Conservation (phyloP, 208 protist species). For the Borovskyia barvae region DNA sequence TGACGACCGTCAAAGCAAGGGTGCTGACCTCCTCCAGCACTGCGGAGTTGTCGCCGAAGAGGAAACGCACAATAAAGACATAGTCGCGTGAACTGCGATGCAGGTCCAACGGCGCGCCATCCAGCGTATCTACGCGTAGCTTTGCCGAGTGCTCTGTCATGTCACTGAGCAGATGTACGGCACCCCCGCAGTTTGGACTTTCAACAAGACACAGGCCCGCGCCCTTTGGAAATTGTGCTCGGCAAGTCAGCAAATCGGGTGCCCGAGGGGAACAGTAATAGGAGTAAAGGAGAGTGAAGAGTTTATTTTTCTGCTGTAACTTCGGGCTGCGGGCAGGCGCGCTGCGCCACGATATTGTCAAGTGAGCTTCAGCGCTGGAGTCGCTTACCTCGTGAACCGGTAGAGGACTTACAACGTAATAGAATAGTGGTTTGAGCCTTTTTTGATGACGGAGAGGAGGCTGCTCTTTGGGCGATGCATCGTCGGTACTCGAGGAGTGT, state of each 20-base stretch:
- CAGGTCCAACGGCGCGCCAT: slow-evolving; percentile 7
- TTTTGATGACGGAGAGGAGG: too few species aligned
- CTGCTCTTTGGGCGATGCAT: neutral
- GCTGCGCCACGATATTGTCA: slow-evolving; percentile 42
- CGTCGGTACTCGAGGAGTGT: neutral
- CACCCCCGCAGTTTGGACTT: slow-evolving; percentile 40
- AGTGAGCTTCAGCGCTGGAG: neutral
- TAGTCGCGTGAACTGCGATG: slow-evolving; percentile 31
- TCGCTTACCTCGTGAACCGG: neutral
- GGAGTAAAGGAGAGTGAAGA: slow-evolving; percentile 42
- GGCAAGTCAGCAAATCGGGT: slow-evolving; percentile 46
- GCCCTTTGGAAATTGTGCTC: slow-evolving; percentile 24
- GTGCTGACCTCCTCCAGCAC: slow-evolving; percentile 23
- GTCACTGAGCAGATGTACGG: slow-evolving; percentile 25
- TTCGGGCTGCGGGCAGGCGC: neutral
- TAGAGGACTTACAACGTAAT: slow-evolving; percentile 39
- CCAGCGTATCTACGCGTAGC: slow-evolving; percentile 27
- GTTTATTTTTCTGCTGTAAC: neutral
- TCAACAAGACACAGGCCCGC: slow-evolving; percentile 26
- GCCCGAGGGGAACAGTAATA: slow-evolving; percentile 57
- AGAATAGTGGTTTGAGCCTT: slow-evolving; percentile 43
- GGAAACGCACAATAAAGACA: slow-evolving; percentile 44
- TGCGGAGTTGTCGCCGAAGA: slow-evolving; percentile 32
- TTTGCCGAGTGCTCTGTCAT: slow-evolving; percentile 15
- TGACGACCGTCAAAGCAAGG: slow-evolving; percentile 27